Evolutionary conservation across 495 filamentous ascomycete genomes (phyloP), one percentile per base, ranked within the genome.

Genomic region (Gamarada debralockiae): DNA sequence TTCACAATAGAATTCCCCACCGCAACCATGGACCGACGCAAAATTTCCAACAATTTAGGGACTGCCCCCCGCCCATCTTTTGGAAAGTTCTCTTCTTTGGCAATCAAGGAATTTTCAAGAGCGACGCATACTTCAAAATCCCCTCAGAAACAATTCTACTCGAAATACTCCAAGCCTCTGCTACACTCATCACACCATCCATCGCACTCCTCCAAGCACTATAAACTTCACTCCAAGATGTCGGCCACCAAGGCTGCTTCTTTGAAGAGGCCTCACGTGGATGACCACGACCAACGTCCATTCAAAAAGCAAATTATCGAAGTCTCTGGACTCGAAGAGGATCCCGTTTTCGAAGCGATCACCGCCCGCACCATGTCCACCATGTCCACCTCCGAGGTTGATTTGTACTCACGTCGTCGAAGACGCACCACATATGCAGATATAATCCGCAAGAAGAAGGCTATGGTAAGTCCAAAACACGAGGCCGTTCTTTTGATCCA

Each of bases 381-480:
- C 5, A 7, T 23, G 17, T 3, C 40, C 40, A 22, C 9, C 13
- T 18, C 21, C 3, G 40, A 22, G 40, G 7, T 43, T 7, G 40
- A 23, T 7, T 6, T 29, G 9, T 47, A 47, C 27, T 1, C n/a
- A n/a, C n/a, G 9, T 31, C 23, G 27, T 21, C 14, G 41, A 39
- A 15, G 14, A 1, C 17, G 34, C 5, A 29, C n/a, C 2, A 4
- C 39, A n/a, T 44, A 45, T 17, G 39, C 39, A 3, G 38, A 31
- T 8, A 24, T 36, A 18, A 33, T 52, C 20, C 21, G 24, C 14
- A 20, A 47, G 44, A 53, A 45, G 41, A 45, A 31, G 21, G 33
- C 41, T 8, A 22, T 34, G 18, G 46, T 56, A 46, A 44, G 37
- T 56, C n/a, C 22, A 3, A n/a, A 33, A 6, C 15, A 40, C 1